Evolutionary conservation across 768 basidiomycete genomes (phyloP).

Genomic region (Hygrophoropsis aurantiaca): DNA sequence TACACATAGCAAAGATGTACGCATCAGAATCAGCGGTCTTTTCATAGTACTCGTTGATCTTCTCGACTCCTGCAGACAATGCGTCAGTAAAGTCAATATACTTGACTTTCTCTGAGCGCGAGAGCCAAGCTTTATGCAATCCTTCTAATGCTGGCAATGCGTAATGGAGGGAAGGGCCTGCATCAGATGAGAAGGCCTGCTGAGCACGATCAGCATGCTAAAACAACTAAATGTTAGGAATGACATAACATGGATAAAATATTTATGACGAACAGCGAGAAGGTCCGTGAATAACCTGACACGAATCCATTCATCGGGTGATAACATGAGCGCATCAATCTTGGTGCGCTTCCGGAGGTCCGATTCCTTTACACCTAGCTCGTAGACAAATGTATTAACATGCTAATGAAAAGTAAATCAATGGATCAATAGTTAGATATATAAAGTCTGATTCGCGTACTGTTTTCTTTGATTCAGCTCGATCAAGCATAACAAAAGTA

Average conservation of each 20-base stretch:
- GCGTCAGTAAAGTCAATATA: conserved; percentile 20
- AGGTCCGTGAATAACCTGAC: neutral
- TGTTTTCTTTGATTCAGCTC: conserved; percentile 6
- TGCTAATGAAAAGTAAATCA: too few species aligned
- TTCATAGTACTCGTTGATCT: conserved; percentile 36
- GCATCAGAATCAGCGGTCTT: conserved; percentile 30
- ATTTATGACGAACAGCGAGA: neutral
- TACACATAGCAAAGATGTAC: conserved; percentile 34
- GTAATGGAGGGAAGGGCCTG: conserved; percentile 19
- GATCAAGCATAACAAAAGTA: conserved; percentile 26
- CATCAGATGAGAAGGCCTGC: conserved; percentile 31
- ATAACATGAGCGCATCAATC: neutral
- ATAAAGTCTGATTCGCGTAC: neutral
- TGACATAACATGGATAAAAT: neutral
- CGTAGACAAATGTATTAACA: neutral
- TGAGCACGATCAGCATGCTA: conserved; percentile 31
- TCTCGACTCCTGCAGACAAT: conserved; percentile 25
- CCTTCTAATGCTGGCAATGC: conserved; percentile 29
- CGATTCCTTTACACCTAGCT: neutral
- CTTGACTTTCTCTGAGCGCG: neutral
- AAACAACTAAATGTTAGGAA: neutral
- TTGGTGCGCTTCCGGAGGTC: neutral
- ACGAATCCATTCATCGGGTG: neutral
- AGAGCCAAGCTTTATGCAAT: conserved; percentile 25
- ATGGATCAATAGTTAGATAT: too few species aligned